Evolutionary conservation across 805 yeast species (phyloP).

Genomic region (Candida bentonensis): DNA sequence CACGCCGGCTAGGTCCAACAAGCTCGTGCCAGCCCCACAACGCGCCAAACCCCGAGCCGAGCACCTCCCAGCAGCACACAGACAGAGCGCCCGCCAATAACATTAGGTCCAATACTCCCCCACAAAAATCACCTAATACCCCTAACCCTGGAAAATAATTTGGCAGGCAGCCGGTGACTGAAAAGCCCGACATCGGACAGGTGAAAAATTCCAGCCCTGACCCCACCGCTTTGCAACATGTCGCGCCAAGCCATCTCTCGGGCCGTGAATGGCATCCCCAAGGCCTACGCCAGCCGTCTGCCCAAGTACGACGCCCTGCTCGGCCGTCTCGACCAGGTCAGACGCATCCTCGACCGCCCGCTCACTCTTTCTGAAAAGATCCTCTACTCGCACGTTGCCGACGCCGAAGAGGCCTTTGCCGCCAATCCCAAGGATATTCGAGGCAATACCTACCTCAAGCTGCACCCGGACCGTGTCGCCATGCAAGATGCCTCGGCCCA

Average conservation of each 20-base stretch:
- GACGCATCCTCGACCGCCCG: slow-evolving; percentile 55
- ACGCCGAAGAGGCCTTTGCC: slow-evolving; percentile 72
- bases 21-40: too few species aligned
- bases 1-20: too few species aligned
- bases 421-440: slow-evolving; percentile 43
- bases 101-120: too few species aligned
- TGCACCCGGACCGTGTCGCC: slow-evolving; percentile 95
- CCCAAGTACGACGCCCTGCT: slow-evolving; percentile 81
- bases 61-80: too few species aligned
- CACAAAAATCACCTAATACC: too few species aligned
- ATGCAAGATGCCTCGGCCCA: slow-evolving; percentile 99
- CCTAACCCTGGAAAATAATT: background rate
- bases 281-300: slow-evolving; percentile 36
- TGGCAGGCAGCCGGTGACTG: background rate
- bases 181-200: too few species aligned
- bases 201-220: background rate
- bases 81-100: too few species aligned
- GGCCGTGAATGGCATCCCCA: background rate
- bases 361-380: slow-evolving; percentile 91
- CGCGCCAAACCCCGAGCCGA: too few species aligned
- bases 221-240: background rate
- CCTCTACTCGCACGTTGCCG: slow-evolving; percentile 78
- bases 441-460: slow-evolving; percentile 81
- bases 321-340: slow-evolving; percentile 47
- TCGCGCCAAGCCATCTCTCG: background rate